phyloP scores from a whole-genome alignment of 257 asterid genomes.

The Nicotiana obtusifolia region DNA sequence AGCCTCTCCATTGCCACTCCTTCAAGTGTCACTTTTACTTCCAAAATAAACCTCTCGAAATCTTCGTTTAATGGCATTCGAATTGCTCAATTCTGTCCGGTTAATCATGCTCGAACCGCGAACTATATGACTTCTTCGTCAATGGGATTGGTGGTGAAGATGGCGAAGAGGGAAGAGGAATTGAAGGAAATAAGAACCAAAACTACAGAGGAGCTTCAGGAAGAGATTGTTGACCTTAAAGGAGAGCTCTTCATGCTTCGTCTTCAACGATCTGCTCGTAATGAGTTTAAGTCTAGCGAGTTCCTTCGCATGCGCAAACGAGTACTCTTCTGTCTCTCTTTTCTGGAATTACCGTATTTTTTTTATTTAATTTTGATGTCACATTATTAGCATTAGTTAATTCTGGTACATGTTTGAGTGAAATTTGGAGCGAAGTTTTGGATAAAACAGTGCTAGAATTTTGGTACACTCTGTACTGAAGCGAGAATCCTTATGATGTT shows the following conservation, averaged over 20 bases:
- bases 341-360: background rate
- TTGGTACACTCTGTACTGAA: background rate
- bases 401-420: background rate
- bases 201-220: constrained; percentile 70
- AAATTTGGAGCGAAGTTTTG: background rate
- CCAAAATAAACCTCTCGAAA: constrained; percentile 28
- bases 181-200: constrained; percentile 71
- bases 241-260: constrained; percentile 99
- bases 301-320: constrained; percentile 80
- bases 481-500: background rate
- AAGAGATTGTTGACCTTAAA: constrained; percentile 61
- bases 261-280: constrained; percentile 85
- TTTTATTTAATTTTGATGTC: background rate
- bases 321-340: constrained; percentile 30
- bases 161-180: constrained; percentile 78
- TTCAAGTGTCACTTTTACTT: constrained; percentile 33
- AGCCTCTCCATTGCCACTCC: constrained; percentile 60
- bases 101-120: constrained; percentile 18
- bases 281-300: constrained; percentile 89
- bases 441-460: background rate
- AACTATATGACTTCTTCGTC: constrained; percentile 24
- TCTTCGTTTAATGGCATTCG: constrained; percentile 67
- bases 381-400: background rate
- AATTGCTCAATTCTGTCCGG: constrained; percentile 42
- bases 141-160: constrained; percentile 43